Base-by-base conservation (phyloP, 2,329 filamentous ascomycete genomes). In the Cercospora sp. region DNA sequence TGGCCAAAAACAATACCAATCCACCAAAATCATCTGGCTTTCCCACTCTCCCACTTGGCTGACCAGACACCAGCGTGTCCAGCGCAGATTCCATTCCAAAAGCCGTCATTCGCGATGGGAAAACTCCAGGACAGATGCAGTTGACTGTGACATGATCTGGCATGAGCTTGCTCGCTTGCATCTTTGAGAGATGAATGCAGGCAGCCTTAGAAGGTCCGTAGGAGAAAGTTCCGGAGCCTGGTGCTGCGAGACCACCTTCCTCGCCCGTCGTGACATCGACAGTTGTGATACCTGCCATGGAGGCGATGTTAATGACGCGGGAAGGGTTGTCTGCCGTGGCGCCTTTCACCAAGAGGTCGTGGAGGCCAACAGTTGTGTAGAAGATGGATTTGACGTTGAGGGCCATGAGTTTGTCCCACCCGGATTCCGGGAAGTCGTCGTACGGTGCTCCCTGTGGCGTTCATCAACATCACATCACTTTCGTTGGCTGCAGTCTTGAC, bases 61-160 rank as follows among this genome's bases (percentile, higher is more conserved):
- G 83, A 6, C 79, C 77, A 0, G 78, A 71, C 53, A 83, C 80
- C 20, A 88, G 79, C 1, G 79, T 78, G 48, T 86, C 83, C 61
- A 80, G 80, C 64, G 81, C 85, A 64, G 82, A 81, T 33, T 84
- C 76, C 57, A 88, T 77, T 1, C 76, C 76, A 26, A 71, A 78
- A 13, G 84, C 82, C 10, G 85, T 88, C 84, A 88, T 87, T 74
- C 87, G 82, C 45, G 79, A 82, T 0, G 85, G 85, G 71, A 88
- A 88, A 1, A 87, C 80, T 20, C 71, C 74, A 0, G 85, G 86
- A 20, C 86, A 85, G 71, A 88, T 86, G 60, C 79, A 82, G 72
- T 88, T 88, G 66, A 88, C 81, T 3, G 85, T 79, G 48, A 88
- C 82, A 72, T 87, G 84, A 18, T 80, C 77, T 28, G 82, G 80